phyloP scores from a whole-genome alignment of 306 rosid species.

The Medicago ruthenica region DNA sequence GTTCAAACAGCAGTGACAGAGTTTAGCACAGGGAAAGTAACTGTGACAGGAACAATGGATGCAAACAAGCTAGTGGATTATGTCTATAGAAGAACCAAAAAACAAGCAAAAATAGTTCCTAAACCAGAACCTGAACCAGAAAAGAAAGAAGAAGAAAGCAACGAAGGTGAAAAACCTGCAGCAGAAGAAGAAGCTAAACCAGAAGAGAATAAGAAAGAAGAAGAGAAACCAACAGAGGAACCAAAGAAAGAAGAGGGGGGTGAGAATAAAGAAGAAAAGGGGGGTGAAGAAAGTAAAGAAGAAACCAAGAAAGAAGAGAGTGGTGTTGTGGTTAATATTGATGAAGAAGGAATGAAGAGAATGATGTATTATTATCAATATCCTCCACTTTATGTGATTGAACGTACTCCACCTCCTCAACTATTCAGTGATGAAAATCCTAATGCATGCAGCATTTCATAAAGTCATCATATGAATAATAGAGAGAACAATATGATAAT shows the following conservation, averaged over 20 bases:
- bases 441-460: slow-evolving; percentile 88
- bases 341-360: slow-evolving; percentile 76
- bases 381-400: slow-evolving; percentile 72
- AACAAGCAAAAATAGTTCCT: slow-evolving; percentile 82
- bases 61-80: slow-evolving; percentile 83
- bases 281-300: slow-evolving; percentile 53
- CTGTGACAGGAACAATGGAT: slow-evolving; percentile 86
- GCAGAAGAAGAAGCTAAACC: slow-evolving; percentile 45
- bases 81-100: slow-evolving; percentile 82
- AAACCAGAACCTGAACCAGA: slow-evolving; percentile 65
- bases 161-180: slow-evolving; percentile 56
- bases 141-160: slow-evolving; percentile 50
- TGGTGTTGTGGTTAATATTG: slow-evolving; percentile 33
- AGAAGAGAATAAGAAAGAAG: slow-evolving; percentile 58
- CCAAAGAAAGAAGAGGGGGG: slow-evolving; percentile 57
- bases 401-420: slow-evolving; percentile 88
- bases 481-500: background rate
- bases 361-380: slow-evolving; percentile 81
- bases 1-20: slow-evolving; percentile 85
- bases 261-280: slow-evolving; percentile 44
- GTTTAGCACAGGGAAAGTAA: slow-evolving; percentile 71
- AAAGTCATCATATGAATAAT: background rate
- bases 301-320: slow-evolving; percentile 47
- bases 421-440: slow-evolving; percentile 96
- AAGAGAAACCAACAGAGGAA: slow-evolving; percentile 53